phyloP scores from a whole-genome alignment of 2,329 filamentous ascomycete species.

The Aspergillus jensenii region DNA sequence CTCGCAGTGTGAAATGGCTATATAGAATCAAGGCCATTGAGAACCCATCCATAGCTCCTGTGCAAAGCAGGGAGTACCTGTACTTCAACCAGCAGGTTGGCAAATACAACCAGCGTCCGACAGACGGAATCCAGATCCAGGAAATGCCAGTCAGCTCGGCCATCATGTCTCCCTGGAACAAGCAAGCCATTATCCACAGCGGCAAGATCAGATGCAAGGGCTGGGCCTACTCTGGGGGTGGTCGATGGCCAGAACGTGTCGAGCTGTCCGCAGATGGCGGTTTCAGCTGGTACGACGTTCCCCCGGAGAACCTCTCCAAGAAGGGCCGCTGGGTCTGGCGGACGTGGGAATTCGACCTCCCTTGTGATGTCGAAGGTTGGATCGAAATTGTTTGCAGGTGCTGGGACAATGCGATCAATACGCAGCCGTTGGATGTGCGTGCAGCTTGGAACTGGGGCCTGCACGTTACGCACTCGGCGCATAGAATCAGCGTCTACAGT shows the following conservation, averaged over 20 bases:
- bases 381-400: neutral
- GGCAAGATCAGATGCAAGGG: neutral
- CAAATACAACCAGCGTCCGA: neutral
- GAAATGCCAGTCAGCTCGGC: neutral
- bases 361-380: neutral
- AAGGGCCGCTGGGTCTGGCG: neutral
- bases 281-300: neutral
- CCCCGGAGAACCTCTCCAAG: neutral
- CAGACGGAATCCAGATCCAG: neutral
- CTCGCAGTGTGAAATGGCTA: constrained; percentile 64
- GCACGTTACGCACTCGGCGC: neutral
- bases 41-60: constrained; percentile 57
- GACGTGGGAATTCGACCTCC: neutral
- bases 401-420: neutral
- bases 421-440: neutral
- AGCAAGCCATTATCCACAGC: neutral
- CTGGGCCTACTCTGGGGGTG: neutral
- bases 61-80: constrained; percentile 49
- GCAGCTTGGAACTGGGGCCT: neutral
- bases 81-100: neutral
- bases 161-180: neutral
- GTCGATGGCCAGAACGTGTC: neutral
- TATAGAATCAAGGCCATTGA: constrained; percentile 62
- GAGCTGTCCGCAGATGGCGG: neutral
- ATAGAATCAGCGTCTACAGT: neutral